Evolutionary conservation across 176 grass and related monocot genomes (phyloP).

Genomic region (Oropetium thomaeum): DNA sequence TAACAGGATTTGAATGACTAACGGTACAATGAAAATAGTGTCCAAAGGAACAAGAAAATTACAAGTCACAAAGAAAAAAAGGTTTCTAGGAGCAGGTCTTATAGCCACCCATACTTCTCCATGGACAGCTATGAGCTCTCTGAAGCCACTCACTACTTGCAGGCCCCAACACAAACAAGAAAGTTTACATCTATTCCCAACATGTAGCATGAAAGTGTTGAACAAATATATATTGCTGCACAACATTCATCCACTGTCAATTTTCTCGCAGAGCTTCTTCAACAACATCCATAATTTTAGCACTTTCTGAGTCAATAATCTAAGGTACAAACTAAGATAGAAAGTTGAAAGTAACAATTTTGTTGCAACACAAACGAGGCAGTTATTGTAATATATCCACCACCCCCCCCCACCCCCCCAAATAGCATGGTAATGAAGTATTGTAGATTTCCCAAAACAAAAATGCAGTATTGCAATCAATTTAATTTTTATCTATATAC

Average conservation of each 20-base stretch:
- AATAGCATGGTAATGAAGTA: background rate
- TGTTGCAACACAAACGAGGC: background rate
- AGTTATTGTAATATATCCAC: background rate
- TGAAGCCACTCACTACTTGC: background rate
- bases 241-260: background rate
- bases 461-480: too few species aligned
- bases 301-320: background rate
- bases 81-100: background rate
- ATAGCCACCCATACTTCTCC: constrained; percentile 1
- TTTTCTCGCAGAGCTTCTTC: background rate
- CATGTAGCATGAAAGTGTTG: background rate
- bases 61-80: background rate
- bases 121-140: background rate
- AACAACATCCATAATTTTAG: constrained; percentile 1
- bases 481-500: too few species aligned
- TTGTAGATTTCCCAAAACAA: too few species aligned
- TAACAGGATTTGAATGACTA: background rate
- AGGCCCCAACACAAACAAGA: background rate
- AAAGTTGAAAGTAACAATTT: background rate
- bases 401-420: too few species aligned
- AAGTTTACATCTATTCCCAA: background rate
- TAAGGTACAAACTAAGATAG: background rate
- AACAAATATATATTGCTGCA: background rate
- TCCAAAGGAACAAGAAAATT: background rate
- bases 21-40: background rate